phyloP scores from a whole-genome alignment of 2,329 filamentous ascomycete species.

The Fusarium anguioides region DNA sequence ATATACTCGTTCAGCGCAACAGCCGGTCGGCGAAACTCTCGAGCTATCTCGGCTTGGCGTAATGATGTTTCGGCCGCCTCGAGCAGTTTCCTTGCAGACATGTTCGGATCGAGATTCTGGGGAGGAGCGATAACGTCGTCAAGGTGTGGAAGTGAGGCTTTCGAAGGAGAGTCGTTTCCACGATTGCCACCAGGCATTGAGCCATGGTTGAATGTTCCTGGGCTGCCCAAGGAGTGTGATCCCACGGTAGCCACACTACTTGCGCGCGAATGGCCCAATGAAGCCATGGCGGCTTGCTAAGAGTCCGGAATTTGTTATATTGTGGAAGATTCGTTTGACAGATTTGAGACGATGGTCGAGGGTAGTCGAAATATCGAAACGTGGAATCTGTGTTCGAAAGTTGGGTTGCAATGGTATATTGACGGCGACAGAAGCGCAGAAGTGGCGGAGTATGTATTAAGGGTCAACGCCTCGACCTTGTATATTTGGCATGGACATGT shows the following conservation, averaged over 20 bases:
- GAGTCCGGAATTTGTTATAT: conserved; percentile 10
- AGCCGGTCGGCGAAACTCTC: conserved; percentile 75
- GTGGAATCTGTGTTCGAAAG: conserved; percentile 1
- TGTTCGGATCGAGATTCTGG: conserved; percentile 60
- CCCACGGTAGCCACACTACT: conserved; percentile 43
- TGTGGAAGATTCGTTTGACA: conserved; percentile 21
- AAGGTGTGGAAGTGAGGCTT: conserved; percentile 61
- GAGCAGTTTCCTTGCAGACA: conserved; percentile 65
- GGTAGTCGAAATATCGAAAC: not conserved
- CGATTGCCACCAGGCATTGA: conserved; percentile 45
- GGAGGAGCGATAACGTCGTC: conserved; percentile 62
- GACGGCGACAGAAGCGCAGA: conserved; percentile 17
- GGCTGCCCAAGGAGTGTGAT: conserved; percentile 48
- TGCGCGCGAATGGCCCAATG: conserved; percentile 43
- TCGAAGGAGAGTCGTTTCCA: conserved; percentile 43
- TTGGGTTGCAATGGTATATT: conserved; percentile 19
- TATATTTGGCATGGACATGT: conserved; percentile 17
- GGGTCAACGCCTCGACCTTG: conserved; percentile 30
- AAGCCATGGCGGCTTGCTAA: conserved; percentile 40
- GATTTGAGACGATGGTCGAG: conserved; percentile 2
- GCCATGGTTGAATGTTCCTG: conserved; percentile 47
- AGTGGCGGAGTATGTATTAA: conserved; percentile 35
- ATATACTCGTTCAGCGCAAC: conserved; percentile 86
- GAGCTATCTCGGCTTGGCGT: conserved; percentile 69
- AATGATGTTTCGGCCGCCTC: conserved; percentile 64